Evolutionary conservation across 805 yeast species (phyloP).

Genomic region (Candida krabiensis): DNA sequence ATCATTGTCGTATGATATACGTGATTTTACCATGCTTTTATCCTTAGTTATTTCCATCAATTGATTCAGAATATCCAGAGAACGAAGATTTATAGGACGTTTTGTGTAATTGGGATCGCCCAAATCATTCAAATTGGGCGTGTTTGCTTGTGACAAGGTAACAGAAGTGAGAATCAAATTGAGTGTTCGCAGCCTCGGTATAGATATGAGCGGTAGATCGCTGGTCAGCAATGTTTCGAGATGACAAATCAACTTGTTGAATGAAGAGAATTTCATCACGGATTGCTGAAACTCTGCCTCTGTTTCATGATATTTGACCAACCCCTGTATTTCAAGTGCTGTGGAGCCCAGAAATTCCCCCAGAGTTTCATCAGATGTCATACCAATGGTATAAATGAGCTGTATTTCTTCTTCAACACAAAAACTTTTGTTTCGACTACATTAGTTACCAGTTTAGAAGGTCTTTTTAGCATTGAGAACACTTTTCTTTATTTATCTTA

Average conservation of each 20-base stretch:
- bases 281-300: constrained; percentile 16
- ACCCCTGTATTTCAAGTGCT: neutral
- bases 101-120: constrained; percentile 27
- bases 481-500: too few relatives aligned
- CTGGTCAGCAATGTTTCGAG: constrained; percentile 31
- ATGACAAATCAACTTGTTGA: constrained; percentile 36
- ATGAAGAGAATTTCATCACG: constrained; percentile 24
- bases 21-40: too few relatives aligned
- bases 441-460: too few relatives aligned
- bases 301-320: neutral
- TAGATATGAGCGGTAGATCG: constrained; percentile 24
- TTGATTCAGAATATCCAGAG: constrained; percentile 30
- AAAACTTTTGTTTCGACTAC: too few relatives aligned
- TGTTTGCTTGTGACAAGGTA: constrained; percentile 31
- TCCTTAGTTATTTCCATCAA: constrained; percentile 8
- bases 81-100: constrained; percentile 33
- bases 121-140: constrained; percentile 23
- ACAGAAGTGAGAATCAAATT: constrained; percentile 37
- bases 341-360: neutral
- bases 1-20: constrained; percentile 19
- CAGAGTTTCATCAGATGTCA: too few relatives aligned
- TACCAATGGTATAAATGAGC: too few relatives aligned
- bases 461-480: too few relatives aligned
- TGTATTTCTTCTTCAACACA: too few relatives aligned
- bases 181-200: constrained; percentile 36